phyloP scores from a whole-genome alignment of 352 stramenopile genomes.

The Phytopythium delawarense region DNA sequence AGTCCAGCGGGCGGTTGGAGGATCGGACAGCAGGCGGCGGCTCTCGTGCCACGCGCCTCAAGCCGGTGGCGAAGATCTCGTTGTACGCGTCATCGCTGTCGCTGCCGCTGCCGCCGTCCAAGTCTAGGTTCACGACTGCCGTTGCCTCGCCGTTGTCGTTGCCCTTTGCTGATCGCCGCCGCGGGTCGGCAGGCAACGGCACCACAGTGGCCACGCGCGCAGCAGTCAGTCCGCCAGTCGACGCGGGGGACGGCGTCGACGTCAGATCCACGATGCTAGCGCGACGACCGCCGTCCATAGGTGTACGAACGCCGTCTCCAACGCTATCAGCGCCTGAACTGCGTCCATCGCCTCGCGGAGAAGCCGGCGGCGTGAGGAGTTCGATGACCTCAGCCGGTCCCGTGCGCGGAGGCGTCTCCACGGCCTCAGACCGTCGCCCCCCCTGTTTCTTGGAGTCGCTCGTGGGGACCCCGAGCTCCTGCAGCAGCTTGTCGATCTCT shows the following conservation, averaged over 20 bases:
- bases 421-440: constrained; percentile 1
- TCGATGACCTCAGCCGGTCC: constrained; percentile 28
- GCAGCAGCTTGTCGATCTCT: constrained; percentile 25
- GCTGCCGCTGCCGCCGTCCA: background rate
- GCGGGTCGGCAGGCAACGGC: background rate
- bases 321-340: background rate
- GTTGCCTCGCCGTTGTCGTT: too few relatives aligned
- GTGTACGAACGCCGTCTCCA: too few relatives aligned
- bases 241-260: constrained; percentile 15
- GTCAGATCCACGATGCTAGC: constrained; percentile 45
- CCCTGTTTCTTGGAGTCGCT: constrained; percentile 14
- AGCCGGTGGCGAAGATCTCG: background rate
- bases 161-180: too few relatives aligned
- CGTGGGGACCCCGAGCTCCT: constrained; percentile 25
- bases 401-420: background rate
- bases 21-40: background rate
- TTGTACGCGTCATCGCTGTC: background rate
- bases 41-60: background rate
- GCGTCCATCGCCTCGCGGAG: too few relatives aligned
- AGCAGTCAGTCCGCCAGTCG: too few relatives aligned
- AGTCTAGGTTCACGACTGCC: background rate
- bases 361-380: constrained; percentile 29
- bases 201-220: background rate
- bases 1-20: background rate
- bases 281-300: constrained; percentile 11